phyloP scores from a whole-genome alignment of 441 rosid genomes.

The Brassica balearica region DNA sequence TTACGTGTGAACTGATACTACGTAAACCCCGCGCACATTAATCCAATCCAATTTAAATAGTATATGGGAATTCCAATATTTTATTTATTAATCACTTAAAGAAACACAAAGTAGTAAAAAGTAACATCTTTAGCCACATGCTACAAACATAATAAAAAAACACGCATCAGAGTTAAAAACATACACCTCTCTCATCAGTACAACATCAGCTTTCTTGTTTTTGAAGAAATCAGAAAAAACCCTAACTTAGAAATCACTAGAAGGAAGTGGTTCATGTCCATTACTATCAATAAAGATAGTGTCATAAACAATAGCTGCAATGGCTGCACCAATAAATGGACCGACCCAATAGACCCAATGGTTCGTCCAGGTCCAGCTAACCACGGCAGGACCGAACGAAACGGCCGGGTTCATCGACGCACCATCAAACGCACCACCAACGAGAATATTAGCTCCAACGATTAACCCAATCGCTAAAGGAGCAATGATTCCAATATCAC shows the following conservation, averaged over 20 bases:
- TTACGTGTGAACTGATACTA: slow-evolving; percentile 3
- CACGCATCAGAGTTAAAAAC: background rate
- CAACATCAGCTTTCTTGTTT: slow-evolving; percentile 27
- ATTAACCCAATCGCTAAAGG: slow-evolving; percentile 70
- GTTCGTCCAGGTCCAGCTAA: slow-evolving; percentile 71
- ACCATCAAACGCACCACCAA: slow-evolving; percentile 71
- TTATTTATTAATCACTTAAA: slow-evolving; percentile 26
- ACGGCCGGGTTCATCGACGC: slow-evolving; percentile 81
- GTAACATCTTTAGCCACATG: slow-evolving; percentile 28
- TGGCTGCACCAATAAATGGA: slow-evolving; percentile 65
- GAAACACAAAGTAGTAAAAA: slow-evolving; percentile 17
- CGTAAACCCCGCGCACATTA: background rate
- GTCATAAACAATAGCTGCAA: slow-evolving; percentile 67
- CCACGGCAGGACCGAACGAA: slow-evolving; percentile 75
- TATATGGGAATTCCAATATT: background rate
- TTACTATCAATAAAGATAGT: slow-evolving; percentile 53
- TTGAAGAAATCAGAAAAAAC: background rate
- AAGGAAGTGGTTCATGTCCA: slow-evolving; percentile 57
- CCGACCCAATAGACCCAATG: slow-evolving; percentile 85
- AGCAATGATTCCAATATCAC: slow-evolving; percentile 61
- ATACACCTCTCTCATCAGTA: background rate
- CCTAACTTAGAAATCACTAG: slow-evolving; percentile 53
- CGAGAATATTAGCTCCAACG: slow-evolving; percentile 77
- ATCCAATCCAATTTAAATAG: background rate
- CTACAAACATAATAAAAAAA: background rate